Evolutionary conservation across 306 rosid genomes (phyloP), one percentile per base, ranked within the genome.

Genomic region (Pterocarpus macrocarpus): DNA sequence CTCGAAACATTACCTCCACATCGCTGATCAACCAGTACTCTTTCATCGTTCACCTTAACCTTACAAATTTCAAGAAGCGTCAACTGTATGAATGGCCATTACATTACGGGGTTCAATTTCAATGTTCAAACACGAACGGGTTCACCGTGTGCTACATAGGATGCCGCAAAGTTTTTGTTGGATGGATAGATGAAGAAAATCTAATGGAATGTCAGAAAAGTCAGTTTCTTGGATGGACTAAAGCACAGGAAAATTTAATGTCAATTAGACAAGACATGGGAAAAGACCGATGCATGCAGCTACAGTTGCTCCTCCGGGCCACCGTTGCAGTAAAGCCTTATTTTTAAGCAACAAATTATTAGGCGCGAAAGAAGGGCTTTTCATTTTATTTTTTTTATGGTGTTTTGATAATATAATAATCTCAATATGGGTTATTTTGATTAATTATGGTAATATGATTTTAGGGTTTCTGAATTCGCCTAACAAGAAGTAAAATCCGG

Each of bases 131-230:
- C 69, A 56, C 12, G 7, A 73, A 53, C 11, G 28, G 41, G 43
- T 32, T 22, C 28, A 7, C 59, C 52, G n/a, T 55, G 4, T 8
- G 16, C 65, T 76, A 22, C 28, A 22, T 7, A 76, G 39, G 68
- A 77, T 74, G 71, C 71, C 16, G 66, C 71, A 75, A 68, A 35
- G 5, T 47, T 45, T 64, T 64, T 71, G 73, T 38, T 34, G 64
- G 62, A 64, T 32, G 32, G 16, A 53, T 22, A 65, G 55, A 4
- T 22, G 59, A 58, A 73, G 61, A 66, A 83, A 78, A 83, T 78
- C 83, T 66, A 83, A 16, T 78, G 77, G 84, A 67, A 74, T 79
- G 87, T 84, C 84, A 84, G 84, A 74, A 61, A 38, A n/a, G 3
- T 49, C 62, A 79, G 81, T 58, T 68, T 33, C 65, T 65, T 72